Conservation (phyloP, 441 rosid species). For the Theobroma grandiflorum region DNA sequence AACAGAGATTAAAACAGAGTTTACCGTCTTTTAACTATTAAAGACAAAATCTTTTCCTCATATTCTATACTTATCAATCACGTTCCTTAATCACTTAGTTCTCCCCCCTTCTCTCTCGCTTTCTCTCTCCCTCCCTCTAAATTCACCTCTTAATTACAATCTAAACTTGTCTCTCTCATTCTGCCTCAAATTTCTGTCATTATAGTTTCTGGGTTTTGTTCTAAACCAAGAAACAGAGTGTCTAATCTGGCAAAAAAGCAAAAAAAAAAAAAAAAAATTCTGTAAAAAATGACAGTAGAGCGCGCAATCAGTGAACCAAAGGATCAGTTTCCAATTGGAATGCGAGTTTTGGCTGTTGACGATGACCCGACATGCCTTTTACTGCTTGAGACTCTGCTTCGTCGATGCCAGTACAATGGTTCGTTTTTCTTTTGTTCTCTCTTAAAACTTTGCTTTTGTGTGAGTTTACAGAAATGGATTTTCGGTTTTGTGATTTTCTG, state of each 20-base stretch:
- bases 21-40: constrained; percentile 13
- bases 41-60: constrained; percentile 9
- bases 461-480: constrained; percentile 28
- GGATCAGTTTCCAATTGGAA: constrained; percentile 81
- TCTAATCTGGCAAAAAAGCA: constrained; percentile 1
- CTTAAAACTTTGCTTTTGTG: background rate
- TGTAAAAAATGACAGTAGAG: constrained; percentile 62
- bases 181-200: constrained; percentile 9
- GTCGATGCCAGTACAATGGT: constrained; percentile 85
- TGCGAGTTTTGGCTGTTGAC: constrained; percentile 97
- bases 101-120: constrained; percentile 23
- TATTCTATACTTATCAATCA: constrained; percentile 14
- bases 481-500: constrained; percentile 10
- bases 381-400: constrained; percentile 72
- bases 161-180: constrained; percentile 28
- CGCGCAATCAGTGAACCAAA: constrained; percentile 43
- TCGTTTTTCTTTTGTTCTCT: constrained; percentile 12
- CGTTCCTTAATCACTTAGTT: constrained; percentile 20
- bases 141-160: constrained; percentile 28
- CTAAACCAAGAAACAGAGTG: constrained; percentile 21
- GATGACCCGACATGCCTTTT: constrained; percentile 87
- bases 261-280: background rate
- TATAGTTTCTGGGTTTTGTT: constrained; percentile 35
- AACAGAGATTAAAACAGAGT: background rate
- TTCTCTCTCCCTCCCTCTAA: constrained; percentile 27